Conservation (phyloP, 768 basidiomycete genomes). For the Panaeolus papilionaceus region DNA sequence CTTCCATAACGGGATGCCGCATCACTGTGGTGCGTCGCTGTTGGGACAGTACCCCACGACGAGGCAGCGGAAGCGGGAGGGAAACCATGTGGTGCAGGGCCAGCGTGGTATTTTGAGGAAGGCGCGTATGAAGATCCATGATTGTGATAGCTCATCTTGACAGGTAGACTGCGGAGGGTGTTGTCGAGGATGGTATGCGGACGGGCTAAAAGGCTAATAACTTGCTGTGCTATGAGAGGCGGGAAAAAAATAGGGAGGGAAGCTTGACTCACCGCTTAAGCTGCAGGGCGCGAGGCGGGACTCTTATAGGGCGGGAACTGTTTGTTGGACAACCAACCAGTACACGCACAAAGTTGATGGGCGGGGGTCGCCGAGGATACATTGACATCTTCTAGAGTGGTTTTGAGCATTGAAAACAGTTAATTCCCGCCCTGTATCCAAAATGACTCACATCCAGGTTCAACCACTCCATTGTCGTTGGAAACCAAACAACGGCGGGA, state of each 20-base stretch:
- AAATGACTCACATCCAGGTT: conserved; percentile 11
- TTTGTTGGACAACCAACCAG: not conserved
- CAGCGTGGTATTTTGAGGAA: conserved; percentile 1
- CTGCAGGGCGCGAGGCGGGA: not conserved
- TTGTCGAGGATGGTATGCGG: not conserved
- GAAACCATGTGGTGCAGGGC: conserved; percentile 6
- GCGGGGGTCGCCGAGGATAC: not conserved
- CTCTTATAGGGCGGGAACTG: conserved; percentile 7
- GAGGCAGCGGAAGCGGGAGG: not conserved
- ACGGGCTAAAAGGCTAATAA: not conserved
- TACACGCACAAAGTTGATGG: conserved; percentile 10
- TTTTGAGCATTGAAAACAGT: not conserved
- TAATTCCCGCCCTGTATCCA: not conserved
- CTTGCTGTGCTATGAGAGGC: not conserved
- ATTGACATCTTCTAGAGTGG: not conserved
- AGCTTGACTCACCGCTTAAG: conserved; percentile 5
- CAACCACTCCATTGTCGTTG: not conserved
- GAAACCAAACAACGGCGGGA: conserved; percentile 4
- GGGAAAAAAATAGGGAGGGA: conserved; percentile 1
- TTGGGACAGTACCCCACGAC: not conserved
- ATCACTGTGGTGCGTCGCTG: not conserved
- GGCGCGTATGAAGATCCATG: conserved; percentile 7
- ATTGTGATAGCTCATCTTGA: conserved; percentile 12
- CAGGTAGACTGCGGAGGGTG: not conserved
- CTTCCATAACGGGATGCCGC: conserved; percentile 3